phyloP scores from a whole-genome alignment of 2,329 filamentous ascomycete genomes.

The Teratosphaeriaceae sp. region DNA sequence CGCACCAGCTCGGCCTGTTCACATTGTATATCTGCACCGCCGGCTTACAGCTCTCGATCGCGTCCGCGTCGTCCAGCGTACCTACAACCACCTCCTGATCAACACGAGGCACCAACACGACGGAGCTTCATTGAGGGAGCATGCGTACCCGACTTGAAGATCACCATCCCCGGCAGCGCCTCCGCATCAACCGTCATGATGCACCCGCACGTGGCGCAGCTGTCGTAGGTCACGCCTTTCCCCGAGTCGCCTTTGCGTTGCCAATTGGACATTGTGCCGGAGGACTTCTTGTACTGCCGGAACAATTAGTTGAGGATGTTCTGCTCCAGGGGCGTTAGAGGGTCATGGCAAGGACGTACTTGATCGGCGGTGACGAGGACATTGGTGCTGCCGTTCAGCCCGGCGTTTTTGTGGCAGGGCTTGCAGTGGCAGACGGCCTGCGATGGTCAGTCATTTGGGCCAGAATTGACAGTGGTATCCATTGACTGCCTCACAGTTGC shows the following conservation, averaged over 20 bases:
- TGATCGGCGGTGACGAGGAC: constrained; percentile 21
- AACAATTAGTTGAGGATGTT: not conserved
- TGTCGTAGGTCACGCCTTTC: constrained; percentile 25
- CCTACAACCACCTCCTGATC: too few relatives aligned
- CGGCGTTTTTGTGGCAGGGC: constrained; percentile 28
- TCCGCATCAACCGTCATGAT: constrained; percentile 23
- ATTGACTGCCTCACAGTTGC: constrained; percentile 20
- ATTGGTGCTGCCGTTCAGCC: constrained; percentile 26
- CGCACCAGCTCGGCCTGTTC: constrained; percentile 25
- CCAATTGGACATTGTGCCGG: constrained; percentile 20
- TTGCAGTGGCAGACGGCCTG: constrained; percentile 25
- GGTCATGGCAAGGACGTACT: constrained; percentile 7
- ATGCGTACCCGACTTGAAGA: constrained; percentile 26
- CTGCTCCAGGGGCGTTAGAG: too few relatives aligned
- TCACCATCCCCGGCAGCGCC: constrained; percentile 18
- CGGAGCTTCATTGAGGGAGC: too few relatives aligned
- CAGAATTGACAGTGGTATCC: not conserved
- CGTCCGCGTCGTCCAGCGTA: constrained; percentile 25
- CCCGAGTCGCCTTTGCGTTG: constrained; percentile 25
- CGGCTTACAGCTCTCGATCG: constrained; percentile 16
- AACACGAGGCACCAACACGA: too few relatives aligned
- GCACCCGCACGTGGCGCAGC: constrained; percentile 24
- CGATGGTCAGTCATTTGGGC: not conserved
- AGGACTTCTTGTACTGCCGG: constrained; percentile 24
- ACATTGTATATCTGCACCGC: constrained; percentile 26